Evolutionary conservation across 768 basidiomycete species (phyloP).

Genomic region (Rhodotorula paludigena): DNA sequence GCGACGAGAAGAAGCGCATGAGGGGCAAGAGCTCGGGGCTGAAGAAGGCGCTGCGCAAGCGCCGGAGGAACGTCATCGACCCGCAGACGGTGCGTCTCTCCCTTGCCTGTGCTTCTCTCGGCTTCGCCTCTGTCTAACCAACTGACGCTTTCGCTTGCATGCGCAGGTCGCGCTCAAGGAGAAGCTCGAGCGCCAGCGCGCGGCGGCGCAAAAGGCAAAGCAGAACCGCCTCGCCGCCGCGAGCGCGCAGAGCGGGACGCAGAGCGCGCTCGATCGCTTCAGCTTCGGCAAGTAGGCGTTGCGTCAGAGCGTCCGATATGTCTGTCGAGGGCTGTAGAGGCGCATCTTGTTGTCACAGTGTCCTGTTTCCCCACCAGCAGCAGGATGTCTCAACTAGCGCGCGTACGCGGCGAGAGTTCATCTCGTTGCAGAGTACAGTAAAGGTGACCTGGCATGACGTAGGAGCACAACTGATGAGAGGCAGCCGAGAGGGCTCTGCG

Average conservation of each 20-base stretch:
- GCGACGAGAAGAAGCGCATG: slow-evolving; percentile 67
- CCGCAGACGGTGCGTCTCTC: slow-evolving; percentile 54
- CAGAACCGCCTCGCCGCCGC: slow-evolving; percentile 13
- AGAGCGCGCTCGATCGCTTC: slow-evolving; percentile 52
- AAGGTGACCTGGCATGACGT: no score
- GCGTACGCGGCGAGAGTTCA: no score
- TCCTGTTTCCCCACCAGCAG: no score
- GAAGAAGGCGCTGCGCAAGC: slow-evolving; percentile 77
- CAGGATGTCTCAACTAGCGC: no score
- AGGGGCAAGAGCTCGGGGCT: slow-evolving; percentile 65
- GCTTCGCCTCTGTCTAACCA: no score
- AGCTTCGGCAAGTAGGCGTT: slow-evolving; percentile 1
- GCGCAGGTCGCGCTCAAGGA: slow-evolving; percentile 56
- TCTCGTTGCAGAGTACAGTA: no score
- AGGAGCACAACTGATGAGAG: no score
- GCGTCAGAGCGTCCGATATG: no score
- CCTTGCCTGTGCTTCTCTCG: background rate
- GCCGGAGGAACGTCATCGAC: slow-evolving; percentile 91
- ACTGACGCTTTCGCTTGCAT: background rate
- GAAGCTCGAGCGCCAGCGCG: slow-evolving; percentile 55
- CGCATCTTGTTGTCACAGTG: no score
- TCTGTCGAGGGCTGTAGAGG: no score
- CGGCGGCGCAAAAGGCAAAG: slow-evolving; percentile 39
- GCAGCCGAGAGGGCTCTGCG: no score
- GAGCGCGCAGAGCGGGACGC: slow-evolving; percentile 39